Evolutionary conservation across 1,284 basidiomycete species (phyloP), one percentile per base, ranked within the genome.

Genomic region (Tetrapyrgos nigripes): DNA sequence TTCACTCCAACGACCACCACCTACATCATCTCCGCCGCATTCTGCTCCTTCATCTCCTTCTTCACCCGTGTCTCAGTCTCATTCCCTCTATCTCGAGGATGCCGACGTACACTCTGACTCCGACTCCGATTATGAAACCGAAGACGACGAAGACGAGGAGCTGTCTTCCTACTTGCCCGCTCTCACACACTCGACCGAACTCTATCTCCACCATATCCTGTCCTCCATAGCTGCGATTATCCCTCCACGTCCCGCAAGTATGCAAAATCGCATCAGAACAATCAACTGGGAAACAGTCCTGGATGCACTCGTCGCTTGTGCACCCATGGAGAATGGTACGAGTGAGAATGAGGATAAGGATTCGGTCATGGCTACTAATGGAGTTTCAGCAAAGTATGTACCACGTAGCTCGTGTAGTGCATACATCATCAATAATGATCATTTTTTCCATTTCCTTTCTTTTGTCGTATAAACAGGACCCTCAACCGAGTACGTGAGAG

Each of bases 211-310:
- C 27, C 19, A n/a, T 37, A 57, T 59, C 27, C 51, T 64, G 17
- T 57, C 57, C 14, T 46, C 51, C 33, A 19, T 64, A 17, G 59
- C 60, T 14, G 26, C 43, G 47, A 23, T 53, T 19, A 57, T 57
- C 14, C 59, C 59, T 8, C 29, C 49, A 27, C 56, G 60, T 9
- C 17, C 60, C 14, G 43, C 50, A 13, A 64, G 62, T 50, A 49
- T 64, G 47, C 58, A 57, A 27, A 64, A 64, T 44, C 53, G 62
- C n/a, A 31, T 61, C 6, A 55, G 58, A 11, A 59, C 62, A n/a
- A 53, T 57, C 27, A 54, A 55, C 21, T 64, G 62, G 59, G 33
- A 55, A 35, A 48, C 53, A 9, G 62, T 64, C n/a, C 28, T 63
- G 24, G 40, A 62, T 14, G 48, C 48, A 17, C 21, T 50, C 27